Evolutionary conservation across 2,329 filamentous ascomycete genomes (phyloP), one percentile per base, ranked within the genome.

Genomic region (Xylariaceae sp.): DNA sequence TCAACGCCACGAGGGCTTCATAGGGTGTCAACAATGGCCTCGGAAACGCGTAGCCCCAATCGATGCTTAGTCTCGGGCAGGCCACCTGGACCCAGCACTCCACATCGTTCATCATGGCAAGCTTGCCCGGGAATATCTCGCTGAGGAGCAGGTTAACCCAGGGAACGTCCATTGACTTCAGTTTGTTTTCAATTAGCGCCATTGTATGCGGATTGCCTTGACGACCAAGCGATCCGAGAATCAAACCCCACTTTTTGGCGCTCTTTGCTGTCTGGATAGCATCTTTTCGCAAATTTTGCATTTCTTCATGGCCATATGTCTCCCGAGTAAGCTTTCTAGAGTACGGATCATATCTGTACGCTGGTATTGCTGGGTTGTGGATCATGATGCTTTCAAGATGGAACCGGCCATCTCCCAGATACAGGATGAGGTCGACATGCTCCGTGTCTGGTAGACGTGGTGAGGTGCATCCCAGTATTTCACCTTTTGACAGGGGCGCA

Each of bases 321-420:
- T 99, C 95, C 60, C 89, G 86, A 1, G 92, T 96, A 26, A 99
- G 81, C 54, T 89, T 90, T 47, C 92, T 84, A 10, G 91, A 94
- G 74, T 99, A 99, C 0, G 95, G 94, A 68, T 99, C 94, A 71
- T 99, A 99, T 59, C 94, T 83, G 73, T 96, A 99, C 1, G 95
- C 92, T 0, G 92, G 89, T 34, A 96, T 83, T 5, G 77, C 74
- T 0, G 95, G 94, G 72, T 99, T 99, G 68, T 97, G 94, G 61
- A 99, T 99, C 92, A 99, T 99, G 66, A 95, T 92, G 66, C 89
- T 95, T 72, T 99, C 94, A 41, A 99, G 86, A 70, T 99, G 94
- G 39, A 62, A 68, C 12, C 61, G 60, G 13, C 63, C 62, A 44
- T 68, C 61, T 12, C 71, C 63, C 22, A 72, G 56, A 56, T 78